Percentiles rank a stretch among this genome's conserved stretches.
Conservation (phyloP, 2,329 filamentous ascomycete species). For the Aureobasidium sp. region DNA sequence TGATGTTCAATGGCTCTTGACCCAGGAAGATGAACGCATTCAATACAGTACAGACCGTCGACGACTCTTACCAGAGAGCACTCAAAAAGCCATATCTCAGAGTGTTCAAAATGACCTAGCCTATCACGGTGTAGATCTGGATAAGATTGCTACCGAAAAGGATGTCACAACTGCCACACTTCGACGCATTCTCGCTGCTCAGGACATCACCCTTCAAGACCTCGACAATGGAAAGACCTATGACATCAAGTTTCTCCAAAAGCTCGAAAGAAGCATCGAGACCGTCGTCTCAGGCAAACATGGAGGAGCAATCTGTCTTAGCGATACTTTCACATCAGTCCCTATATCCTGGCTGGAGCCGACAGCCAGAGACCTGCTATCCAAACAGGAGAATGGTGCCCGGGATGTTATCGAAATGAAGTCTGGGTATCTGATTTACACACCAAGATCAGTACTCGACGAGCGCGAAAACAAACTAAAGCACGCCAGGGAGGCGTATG, state of each 20-base stretch:
- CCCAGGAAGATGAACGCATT: not conserved
- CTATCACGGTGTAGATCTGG: not conserved
- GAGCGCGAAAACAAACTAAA: not conserved
- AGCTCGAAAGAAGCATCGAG: not conserved
- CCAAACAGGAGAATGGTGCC: not conserved
- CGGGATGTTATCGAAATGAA: not conserved
- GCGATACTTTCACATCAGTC: not conserved
- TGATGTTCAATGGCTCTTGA: conserved; percentile 10
- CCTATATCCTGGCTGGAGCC: not conserved
- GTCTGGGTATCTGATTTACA: not conserved
- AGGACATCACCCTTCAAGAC: not conserved
- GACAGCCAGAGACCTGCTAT: not conserved
- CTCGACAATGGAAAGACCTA: conserved; percentile 5
- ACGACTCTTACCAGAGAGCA: not conserved
- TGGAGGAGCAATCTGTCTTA: not conserved
- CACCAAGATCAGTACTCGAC: not conserved
- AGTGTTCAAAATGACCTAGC: not conserved
- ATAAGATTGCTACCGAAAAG: not conserved
- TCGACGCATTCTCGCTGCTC: not conserved
- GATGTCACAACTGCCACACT: conserved; percentile 1
- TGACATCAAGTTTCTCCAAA: not conserved
- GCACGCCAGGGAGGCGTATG: not conserved
- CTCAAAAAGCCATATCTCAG: not conserved
- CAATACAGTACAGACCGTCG: conserved; percentile 3
- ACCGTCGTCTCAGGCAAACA: not conserved